Evolutionary conservation across 352 stramenopile species (phyloP).

Genomic region (Thraustotheca clavata): DNA sequence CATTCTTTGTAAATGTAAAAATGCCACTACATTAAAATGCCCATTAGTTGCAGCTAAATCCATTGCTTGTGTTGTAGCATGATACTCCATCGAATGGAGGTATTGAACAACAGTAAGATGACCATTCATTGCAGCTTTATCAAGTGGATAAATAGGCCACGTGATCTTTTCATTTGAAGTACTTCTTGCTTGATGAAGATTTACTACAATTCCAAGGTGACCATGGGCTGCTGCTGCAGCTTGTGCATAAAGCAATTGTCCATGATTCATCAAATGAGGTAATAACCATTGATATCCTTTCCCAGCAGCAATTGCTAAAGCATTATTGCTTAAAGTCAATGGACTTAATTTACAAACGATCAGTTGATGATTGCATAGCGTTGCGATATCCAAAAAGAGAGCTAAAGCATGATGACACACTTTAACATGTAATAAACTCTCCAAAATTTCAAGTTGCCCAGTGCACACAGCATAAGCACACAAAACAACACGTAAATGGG

Average conservation of each 20-base stretch:
- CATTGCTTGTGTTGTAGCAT: neutral
- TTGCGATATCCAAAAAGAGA: neutral
- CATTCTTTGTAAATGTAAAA: neutral
- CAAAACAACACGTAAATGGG: no score
- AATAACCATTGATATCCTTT: neutral
- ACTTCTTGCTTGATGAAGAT: no score
- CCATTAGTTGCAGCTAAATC: slow-evolving; percentile 4
- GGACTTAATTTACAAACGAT: neutral
- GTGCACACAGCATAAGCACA: no score
- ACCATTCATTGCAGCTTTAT: neutral
- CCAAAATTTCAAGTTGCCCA: no score
- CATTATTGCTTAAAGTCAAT: neutral
- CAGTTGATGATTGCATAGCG: neutral
- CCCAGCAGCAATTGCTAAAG: neutral
- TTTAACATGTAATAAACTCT: no score
- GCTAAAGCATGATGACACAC: no score
- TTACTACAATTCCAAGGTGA: slow-evolving; percentile 5
- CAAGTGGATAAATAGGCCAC: neutral
- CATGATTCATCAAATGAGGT: neutral
- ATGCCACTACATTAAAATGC: neutral
- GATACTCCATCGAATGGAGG: neutral
- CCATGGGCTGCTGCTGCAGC: neutral
- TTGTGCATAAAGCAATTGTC: neutral
- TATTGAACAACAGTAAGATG: slow-evolving; percentile 3
- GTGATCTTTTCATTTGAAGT: neutral